Evolutionary conservation across 495 filamentous ascomycete genomes (phyloP), one percentile per base, ranked within the genome.

Genomic region (Hypoxylon subgilvum): DNA sequence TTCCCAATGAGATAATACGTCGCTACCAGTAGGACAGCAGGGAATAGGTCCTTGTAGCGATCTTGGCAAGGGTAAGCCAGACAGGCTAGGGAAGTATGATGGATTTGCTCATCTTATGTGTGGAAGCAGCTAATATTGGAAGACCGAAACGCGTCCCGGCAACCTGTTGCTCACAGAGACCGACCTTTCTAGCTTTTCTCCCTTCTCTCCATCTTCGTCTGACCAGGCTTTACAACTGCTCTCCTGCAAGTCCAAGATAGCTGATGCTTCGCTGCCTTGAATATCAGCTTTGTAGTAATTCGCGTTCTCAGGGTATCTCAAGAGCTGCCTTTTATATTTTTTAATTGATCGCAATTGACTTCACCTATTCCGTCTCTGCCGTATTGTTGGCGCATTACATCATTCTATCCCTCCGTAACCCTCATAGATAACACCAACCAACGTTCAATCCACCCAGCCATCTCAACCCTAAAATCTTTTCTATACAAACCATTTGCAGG

Each of bases 401-500:
- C 48, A 58, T 58, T 32, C 36, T 58, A 27, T n/a, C 14, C 17
- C 36, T 18, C 27, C 25, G 18, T 44, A 28, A 36, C 55, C 28
- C 43, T 28, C 30, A 44, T 14, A 47, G 6, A 12, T 4, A 21
- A 7, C 14, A 28, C 18, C n/a, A 4, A 28, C 30, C 41, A 27
- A 34, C 60, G 47, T 60, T 47, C 52, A 34, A 34, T 39, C 43
- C 39, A 52, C 49, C 50, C n/a, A n/a, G n/a, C n/a, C n/a, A n/a
- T n/a, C n/a, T n/a, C n/a, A n/a, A n/a, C n/a, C n/a, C n/a, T n/a
- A n/a, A n/a, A n/a, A n/a, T n/a, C n/a, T n/a, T n/a, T n/a, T n/a
- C n/a, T n/a, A n/a, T n/a, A n/a, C n/a, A n/a, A n/a, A n/a, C 30
- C 40, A 17, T 18, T 49, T 30, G 57, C 56, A 66, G 63, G 65